Conservation (phyloP, 2,329 filamentous ascomycete species). For the Domatiomyces globalis region DNA sequence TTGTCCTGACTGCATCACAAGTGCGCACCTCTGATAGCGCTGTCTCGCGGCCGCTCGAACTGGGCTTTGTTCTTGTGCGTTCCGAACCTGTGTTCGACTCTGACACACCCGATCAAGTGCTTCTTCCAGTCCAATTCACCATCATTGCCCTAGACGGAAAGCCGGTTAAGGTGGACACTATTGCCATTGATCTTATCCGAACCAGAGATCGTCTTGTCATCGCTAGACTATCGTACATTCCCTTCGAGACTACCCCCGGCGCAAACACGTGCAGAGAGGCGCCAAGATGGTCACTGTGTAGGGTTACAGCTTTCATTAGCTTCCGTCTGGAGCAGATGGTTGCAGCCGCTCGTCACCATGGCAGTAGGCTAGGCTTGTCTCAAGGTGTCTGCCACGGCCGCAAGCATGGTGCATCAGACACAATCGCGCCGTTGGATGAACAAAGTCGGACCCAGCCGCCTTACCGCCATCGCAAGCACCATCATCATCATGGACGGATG, state of each 20-base stretch:
- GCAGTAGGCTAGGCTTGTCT: neutral
- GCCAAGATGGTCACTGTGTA: conserved; percentile 30
- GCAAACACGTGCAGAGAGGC: conserved; percentile 20
- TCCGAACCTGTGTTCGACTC: conserved; percentile 17
- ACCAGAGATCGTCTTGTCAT: conserved; percentile 25
- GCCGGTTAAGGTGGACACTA: conserved; percentile 31
- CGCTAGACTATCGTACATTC: conserved; percentile 21
- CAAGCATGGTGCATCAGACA: conserved; percentile 5
- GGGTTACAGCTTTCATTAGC: conserved; percentile 27
- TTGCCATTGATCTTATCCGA: conserved; percentile 28
- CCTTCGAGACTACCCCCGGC: conserved; percentile 24
- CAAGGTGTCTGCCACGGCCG: conserved; percentile 2
- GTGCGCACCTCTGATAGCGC: conserved; percentile 22
- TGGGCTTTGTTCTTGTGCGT: conserved; percentile 32
- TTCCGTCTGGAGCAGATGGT: conserved; percentile 28
- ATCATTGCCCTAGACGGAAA: conserved; percentile 30
- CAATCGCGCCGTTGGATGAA: neutral
- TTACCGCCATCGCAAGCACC: conserved; percentile 11
- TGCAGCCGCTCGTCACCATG: conserved; percentile 20
- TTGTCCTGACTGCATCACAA: conserved; percentile 9
- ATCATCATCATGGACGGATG: conserved; percentile 21
- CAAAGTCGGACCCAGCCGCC: neutral
- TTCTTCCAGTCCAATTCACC: conserved; percentile 31
- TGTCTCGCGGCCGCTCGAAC: conserved; percentile 24
- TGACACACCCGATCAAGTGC: conserved; percentile 22